A percentile compares a stretch with the other conserved stretches of the same genome.
phyloP scores from a whole-genome alignment of 805 yeast species.

The Metschnikowia hibisci region DNA sequence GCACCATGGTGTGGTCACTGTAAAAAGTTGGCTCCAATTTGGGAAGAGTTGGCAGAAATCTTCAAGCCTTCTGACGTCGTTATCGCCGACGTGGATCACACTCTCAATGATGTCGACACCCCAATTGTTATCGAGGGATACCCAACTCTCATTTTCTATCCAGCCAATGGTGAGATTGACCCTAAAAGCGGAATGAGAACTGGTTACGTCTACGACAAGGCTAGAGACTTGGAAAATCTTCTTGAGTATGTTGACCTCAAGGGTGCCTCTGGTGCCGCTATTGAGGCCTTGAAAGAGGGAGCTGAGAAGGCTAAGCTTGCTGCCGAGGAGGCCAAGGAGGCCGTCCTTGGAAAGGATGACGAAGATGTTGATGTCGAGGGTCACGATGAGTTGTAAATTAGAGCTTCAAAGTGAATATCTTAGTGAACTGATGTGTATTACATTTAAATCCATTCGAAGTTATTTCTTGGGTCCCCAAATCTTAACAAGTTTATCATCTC shows the following conservation, averaged over 20 bases:
- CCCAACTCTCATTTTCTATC: slow-evolving; percentile 89
- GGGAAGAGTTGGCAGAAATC: slow-evolving; percentile 78
- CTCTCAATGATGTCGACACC: slow-evolving; percentile 82
- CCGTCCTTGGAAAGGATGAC: slow-evolving; percentile 9
- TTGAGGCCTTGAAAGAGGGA: slow-evolving; percentile 26
- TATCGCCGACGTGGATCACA: slow-evolving; percentile 86
- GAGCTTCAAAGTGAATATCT: not conserved
- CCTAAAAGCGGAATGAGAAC: slow-evolving; percentile 40
- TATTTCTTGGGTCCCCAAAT: slow-evolving; percentile 51
- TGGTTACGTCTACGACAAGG: slow-evolving; percentile 62
- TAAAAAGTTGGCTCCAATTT: slow-evolving; percentile 83
- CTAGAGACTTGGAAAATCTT: slow-evolving; percentile 70
- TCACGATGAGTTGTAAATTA: slow-evolving; percentile 38
- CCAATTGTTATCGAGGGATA: slow-evolving; percentile 68
- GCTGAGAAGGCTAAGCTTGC: slow-evolving; percentile 18
- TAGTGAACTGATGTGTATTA: not conserved
- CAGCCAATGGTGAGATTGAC: slow-evolving; percentile 57
- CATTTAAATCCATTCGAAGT: not conserved
- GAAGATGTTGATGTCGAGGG: slow-evolving; percentile 17
- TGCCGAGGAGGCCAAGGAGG: slow-evolving; percentile 26
- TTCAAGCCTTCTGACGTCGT: slow-evolving; percentile 55
- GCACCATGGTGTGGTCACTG: slow-evolving; percentile 99
- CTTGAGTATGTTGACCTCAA: slow-evolving; percentile 65
- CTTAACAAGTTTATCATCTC: slow-evolving; percentile 72
- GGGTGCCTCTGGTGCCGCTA: slow-evolving; percentile 56